Conservation (phyloP, 148 eudicot species). For the Camellia sinensis region DNA sequence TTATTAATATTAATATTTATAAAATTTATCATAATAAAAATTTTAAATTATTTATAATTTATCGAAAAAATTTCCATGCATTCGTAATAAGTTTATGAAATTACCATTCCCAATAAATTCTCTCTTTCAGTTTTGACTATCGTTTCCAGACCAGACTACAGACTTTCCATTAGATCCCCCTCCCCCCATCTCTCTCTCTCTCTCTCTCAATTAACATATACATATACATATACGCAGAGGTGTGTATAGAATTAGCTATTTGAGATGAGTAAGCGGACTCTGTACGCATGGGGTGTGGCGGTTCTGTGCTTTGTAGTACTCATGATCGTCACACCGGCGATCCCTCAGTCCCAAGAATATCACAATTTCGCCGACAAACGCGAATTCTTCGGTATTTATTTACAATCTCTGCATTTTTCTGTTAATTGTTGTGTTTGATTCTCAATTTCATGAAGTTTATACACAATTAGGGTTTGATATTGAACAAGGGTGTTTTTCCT, state of each 20-base stretch:
- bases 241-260: background rate
- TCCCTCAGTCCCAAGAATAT: conserved; percentile 78
- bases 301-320: conserved; percentile 59
- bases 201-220: background rate
- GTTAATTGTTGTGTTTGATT: background rate
- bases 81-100: no score
- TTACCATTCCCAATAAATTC: no score
- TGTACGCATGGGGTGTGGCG: conserved; percentile 48
- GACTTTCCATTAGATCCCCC: no score
- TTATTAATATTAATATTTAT: no score
- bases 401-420: background rate
- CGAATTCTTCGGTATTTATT: conserved; percentile 48
- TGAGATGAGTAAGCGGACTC: conserved; percentile 47
- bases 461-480: conserved; percentile 4
- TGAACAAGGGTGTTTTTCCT: no score
- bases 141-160: no score
- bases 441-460: background rate
- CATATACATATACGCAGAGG: background rate
- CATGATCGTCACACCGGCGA: conserved; percentile 79
- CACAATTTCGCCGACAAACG: conserved; percentile 89
- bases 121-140: no score
- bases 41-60: no score
- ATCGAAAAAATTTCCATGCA: no score
- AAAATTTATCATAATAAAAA: no score
- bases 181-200: background rate